Evolutionary conservation across 495 filamentous ascomycete species (phyloP), one percentile per base, ranked within the genome.

Genomic region (Penicillium parvum): DNA sequence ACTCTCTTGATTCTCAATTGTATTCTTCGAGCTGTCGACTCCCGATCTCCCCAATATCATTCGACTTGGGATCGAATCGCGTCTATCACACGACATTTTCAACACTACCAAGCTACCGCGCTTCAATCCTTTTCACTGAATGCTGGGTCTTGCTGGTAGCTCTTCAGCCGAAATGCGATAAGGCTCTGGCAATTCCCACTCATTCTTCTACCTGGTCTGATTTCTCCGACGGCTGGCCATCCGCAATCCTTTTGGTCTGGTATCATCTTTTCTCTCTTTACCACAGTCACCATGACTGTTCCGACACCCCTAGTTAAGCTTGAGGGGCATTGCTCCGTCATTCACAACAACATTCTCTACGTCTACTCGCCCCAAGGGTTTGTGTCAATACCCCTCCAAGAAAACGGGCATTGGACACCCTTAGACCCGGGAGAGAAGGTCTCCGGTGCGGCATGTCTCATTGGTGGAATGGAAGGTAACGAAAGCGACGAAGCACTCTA

Each of bases 271-370:
- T 34, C 27, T 28, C 30, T 43, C 21, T 45, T 50, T 28, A 34
- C 30, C 37, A 33, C 17, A 35, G 51, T 45, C 59, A 55, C 48
- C 15, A 89, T 88, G 85, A 50, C 72, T 40, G 68, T 81, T 25
- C 85, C 85, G 39, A 46, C 75, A 53, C 90, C 90, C 42, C 70
- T 72, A 9, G 68, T 78, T 47, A 60, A 77, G 47, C 68, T 95
- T 49, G 74, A 77, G 52, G 81, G 84, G 66, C 79, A 84, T 53
- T 98, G 92, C 66, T 92, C 89, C 11, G 78, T 83, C 43, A 76
- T 98, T 39, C 71, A 86, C 65, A 73, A 90, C 60, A 81, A 86
- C 63, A 92, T 84, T 12, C 78, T 98, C 11, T 98, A 95, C 67
- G 81, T 82, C 8, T 96, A 88, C 55, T 86, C 88, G 26, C 58